Evolutionary conservation across 2,329 filamentous ascomycete species (phyloP).

Genomic region (Ampelomyces quisqualis): DNA sequence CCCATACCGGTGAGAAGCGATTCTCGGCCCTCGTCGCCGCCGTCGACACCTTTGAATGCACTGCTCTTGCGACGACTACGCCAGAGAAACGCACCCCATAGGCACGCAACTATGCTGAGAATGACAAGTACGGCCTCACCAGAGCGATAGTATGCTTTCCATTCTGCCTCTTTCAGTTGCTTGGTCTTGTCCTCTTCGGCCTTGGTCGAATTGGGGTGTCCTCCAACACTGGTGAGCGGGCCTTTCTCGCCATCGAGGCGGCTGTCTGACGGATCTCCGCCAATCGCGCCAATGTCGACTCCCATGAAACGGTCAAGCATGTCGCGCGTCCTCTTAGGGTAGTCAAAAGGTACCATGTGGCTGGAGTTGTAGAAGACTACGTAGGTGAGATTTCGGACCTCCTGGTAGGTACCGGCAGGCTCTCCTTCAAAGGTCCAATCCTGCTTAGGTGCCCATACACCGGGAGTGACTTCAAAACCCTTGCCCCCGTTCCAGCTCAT

Average conservation of each 20-base stretch:
- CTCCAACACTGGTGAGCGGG: slow-evolving; percentile 73
- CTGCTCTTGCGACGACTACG: slow-evolving; percentile 47
- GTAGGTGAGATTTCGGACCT: slow-evolving; percentile 93
- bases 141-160: slow-evolving; percentile 84
- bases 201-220: slow-evolving; percentile 67
- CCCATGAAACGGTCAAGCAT: slow-evolving; percentile 98
- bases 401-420: slow-evolving; percentile 86
- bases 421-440: slow-evolving; percentile 94
- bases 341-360: slow-evolving; percentile 98
- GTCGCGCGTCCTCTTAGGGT: slow-evolving; percentile 79
- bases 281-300: slow-evolving; percentile 87
- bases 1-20: slow-evolving; percentile 48
- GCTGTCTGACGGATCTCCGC: slow-evolving; percentile 75
- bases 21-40: slow-evolving; percentile 47
- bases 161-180: slow-evolving; percentile 79
- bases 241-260: slow-evolving; percentile 83
- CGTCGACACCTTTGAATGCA: slow-evolving; percentile 49
- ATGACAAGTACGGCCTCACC: slow-evolving; percentile 83
- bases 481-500: slow-evolving; percentile 90
- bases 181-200: slow-evolving; percentile 68
- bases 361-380: slow-evolving; percentile 93
- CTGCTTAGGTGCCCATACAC: slow-evolving; percentile 85
- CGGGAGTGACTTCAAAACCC: slow-evolving; percentile 84
- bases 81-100: slow-evolving; percentile 73
- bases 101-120: slow-evolving; percentile 68